Conservation (phyloP, 208 protist genomes). For the Acanthamoeba polyphaga region DNA sequence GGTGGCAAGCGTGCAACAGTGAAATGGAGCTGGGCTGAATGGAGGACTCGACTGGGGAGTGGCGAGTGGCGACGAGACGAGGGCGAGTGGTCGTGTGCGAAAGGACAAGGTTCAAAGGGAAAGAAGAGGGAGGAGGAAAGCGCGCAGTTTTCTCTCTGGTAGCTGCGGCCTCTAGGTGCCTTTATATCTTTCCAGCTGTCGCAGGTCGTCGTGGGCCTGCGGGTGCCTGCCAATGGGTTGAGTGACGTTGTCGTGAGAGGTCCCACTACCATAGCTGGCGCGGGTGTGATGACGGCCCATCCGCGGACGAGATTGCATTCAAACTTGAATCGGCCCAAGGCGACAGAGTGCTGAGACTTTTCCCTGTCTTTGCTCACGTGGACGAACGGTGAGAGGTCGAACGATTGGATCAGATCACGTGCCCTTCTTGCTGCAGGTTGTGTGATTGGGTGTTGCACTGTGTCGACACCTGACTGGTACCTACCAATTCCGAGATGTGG, state of each 20-base stretch:
- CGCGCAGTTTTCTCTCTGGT: conserved; percentile 46
- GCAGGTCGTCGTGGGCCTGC: too few relatives aligned
- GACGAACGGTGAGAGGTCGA: neutral
- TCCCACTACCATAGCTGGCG: too few relatives aligned
- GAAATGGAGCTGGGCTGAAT: too few relatives aligned
- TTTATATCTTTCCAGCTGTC: neutral
- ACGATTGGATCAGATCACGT: neutral
- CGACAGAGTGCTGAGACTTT: conserved; percentile 23
- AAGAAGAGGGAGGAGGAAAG: conserved; percentile 4
- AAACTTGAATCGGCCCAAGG: neutral
- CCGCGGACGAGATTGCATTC: neutral
- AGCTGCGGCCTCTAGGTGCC: neutral
- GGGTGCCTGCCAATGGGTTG: neutral
- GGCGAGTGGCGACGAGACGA: neutral
- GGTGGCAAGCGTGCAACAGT: too few relatives aligned
- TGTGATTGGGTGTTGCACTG: neutral
- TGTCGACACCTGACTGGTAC: neutral
- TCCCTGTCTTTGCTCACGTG: conserved; percentile 50
- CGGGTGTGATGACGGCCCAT: too few relatives aligned
- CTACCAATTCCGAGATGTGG: neutral
- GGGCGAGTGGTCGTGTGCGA: neutral
- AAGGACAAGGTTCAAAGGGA: neutral
- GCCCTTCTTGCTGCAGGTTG: neutral
- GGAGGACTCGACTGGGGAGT: too few relatives aligned
- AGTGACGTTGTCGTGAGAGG: neutral